Evolutionary conservation across 2,329 filamentous ascomycete species (phyloP).

Genomic region (Paecilomyces fulvus): DNA sequence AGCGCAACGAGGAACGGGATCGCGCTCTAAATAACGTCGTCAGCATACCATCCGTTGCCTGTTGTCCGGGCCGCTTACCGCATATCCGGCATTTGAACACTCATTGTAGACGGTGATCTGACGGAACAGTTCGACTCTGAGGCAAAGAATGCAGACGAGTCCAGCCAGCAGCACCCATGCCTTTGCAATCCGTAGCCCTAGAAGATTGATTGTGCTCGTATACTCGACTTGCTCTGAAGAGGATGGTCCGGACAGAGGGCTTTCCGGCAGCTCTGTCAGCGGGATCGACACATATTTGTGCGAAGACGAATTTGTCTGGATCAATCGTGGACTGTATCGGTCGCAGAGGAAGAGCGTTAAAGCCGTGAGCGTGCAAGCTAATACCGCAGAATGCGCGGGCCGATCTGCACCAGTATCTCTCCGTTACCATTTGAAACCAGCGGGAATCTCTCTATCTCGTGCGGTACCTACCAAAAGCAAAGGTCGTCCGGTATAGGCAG

Average conservation of each 20-base stretch:
- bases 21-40: constrained; percentile 18
- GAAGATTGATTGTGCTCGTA: not conserved
- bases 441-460: not conserved
- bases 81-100: constrained; percentile 30
- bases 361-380: constrained; percentile 35
- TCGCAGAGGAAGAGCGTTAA: constrained; percentile 28
- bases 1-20: constrained; percentile 34
- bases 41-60: not conserved
- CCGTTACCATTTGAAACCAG: constrained; percentile 6
- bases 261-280: constrained; percentile 14
- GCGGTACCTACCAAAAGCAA: constrained; percentile 29
- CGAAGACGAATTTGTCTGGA: constrained; percentile 11
- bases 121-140: constrained; percentile 33
- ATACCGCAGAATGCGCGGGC: constrained; percentile 36
- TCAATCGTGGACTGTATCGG: constrained; percentile 21
- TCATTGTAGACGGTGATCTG: constrained; percentile 34
- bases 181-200: constrained; percentile 7
- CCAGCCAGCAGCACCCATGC: constrained; percentile 16
- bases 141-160: constrained; percentile 16
- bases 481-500: constrained; percentile 28
- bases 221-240: not conserved
- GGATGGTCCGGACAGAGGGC: not conserved
- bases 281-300: constrained; percentile 21
- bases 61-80: constrained; percentile 19
- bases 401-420: constrained; percentile 28